Conservation (phyloP, 805 yeast genomes). For the Ogataea salicorniae region DNA sequence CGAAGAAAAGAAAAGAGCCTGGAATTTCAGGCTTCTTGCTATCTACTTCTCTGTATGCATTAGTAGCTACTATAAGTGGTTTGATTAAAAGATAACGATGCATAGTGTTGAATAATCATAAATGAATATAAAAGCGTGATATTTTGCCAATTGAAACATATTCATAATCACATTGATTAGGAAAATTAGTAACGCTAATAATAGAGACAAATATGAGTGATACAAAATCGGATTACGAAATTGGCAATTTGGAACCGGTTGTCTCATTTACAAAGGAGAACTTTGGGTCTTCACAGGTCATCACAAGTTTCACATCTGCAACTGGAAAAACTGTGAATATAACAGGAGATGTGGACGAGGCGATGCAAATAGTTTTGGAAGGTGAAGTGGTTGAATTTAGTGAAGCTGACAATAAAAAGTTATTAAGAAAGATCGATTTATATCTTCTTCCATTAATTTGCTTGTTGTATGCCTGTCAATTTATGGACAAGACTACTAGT, state of each 20-base stretch:
- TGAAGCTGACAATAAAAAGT: conserved; percentile 23
- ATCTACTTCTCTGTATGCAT: no score
- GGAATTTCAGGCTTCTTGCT: no score
- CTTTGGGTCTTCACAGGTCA: background rate
- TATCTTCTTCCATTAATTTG: conserved; percentile 47
- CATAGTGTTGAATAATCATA: no score
- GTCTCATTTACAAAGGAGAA: background rate
- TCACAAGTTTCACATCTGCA: background rate
- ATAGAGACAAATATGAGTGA: no score
- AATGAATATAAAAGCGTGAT: no score
- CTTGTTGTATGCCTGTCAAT: conserved; percentile 45
- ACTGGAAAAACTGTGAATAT: background rate
- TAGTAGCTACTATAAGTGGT: no score
- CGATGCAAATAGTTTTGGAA: conserved; percentile 30
- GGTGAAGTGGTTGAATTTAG: conserved; percentile 9
- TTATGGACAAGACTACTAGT: conserved; percentile 54
- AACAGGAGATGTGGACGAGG: conserved; percentile 33
- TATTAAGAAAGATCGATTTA: conserved; percentile 41
- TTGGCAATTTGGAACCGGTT: background rate
- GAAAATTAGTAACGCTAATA: no score
- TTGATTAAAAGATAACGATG: no score
- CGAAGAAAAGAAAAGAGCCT: no score
- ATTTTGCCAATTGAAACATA: no score
- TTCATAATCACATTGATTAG: no score
- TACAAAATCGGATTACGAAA: no score